These are phyloP conservation scores for Leishmania major DNA, from an alignment of 208 protist genomes.

Conservation along the genomic window DNA sequence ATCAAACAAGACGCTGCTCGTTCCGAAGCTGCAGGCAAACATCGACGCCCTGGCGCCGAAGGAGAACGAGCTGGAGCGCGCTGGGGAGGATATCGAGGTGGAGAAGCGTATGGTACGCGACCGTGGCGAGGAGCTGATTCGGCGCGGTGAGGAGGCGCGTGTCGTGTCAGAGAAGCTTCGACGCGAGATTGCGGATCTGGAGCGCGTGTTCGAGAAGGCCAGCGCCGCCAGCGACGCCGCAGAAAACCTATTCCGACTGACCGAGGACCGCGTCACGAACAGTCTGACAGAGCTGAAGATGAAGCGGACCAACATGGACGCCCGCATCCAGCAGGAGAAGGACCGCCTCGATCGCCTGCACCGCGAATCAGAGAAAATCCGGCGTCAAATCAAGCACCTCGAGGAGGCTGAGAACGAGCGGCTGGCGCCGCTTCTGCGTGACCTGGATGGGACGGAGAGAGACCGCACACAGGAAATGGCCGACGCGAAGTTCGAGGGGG, in stretches of 20 bases:
- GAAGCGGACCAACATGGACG: conserved; percentile 73
- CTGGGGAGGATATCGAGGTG: conserved; percentile 84
- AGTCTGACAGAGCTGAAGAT: conserved; percentile 52
- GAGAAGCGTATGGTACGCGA: conserved; percentile 86
- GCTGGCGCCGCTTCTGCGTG: conserved; percentile 58
- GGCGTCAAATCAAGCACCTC: conserved; percentile 76
- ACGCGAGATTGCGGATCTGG: conserved; percentile 73
- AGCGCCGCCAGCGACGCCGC: conserved; percentile 45
- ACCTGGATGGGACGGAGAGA: conserved; percentile 47
- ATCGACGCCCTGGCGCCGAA: conserved; percentile 80
- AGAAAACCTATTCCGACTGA: conserved; percentile 55
- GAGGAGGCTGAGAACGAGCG: conserved; percentile 71
- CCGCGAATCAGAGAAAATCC: conserved; percentile 82
- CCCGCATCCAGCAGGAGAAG: conserved; percentile 83
- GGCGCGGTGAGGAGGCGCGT: conserved; percentile 80
- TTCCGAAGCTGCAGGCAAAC: conserved; percentile 75
- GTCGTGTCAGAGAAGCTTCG: conserved; percentile 77
- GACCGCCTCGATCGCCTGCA: conserved; percentile 62
- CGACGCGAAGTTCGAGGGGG: conserved; percentile 77
- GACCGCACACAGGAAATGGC: conserved; percentile 68
- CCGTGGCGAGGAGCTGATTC: conserved; percentile 83
- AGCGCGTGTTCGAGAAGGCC: conserved; percentile 54
- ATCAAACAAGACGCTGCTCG: conserved; percentile 68
- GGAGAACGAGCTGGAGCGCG: conserved; percentile 81
- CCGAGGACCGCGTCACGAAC: conserved; percentile 70